Evolutionary conservation across 1,139 yeast species (phyloP), one percentile per base, ranked within the genome.

Genomic region (Insectozyma bohioensis): DNA sequence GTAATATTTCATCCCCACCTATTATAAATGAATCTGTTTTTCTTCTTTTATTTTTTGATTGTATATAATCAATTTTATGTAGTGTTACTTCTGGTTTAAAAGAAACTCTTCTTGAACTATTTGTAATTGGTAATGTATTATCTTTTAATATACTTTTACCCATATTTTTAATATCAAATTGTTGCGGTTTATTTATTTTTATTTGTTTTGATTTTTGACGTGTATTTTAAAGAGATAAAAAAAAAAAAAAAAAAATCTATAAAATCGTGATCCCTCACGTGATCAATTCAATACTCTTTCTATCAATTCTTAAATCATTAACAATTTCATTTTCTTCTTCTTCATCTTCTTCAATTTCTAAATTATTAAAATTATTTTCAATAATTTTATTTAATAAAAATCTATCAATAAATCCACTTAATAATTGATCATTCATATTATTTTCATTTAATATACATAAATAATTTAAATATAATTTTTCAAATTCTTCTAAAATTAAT

Each of bases 71-170:
- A 35, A 81, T 75, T 46, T 79, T 80, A 52, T 81, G 87, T 22
- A 82, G 58, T 0, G 87, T 81, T 0, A 81, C 88, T 47, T 81
- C 88, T 1, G 86, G 86, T 2, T 87, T 86, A 61, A 82, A 82
- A 1, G 86, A 80, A 0, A 82, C 88, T 22, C 88, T 56, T 44
- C 88, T 59, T 43, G 49, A 51, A 18, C 46, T 47, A 27, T 39
- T 40, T 18, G 47, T 34, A 10, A 56, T 30, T 1, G 58, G 59
- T 6, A 53, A 40, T 7, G 61, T 51, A 32, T 51, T 52, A 29
- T 55, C 61, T 34, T 51, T 56, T 20, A 58, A 43, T 25, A 58
- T 58, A 28, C 62, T 51, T 41, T 54, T 58, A 19, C 57, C 35
- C 37, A 35, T 39, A 4, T 5, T 11, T n/a, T 26, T n/a, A n/a